phyloP scores from a whole-genome alignment of 2,329 filamentous ascomycete genomes.

The Raffaelea ambrosiae region DNA sequence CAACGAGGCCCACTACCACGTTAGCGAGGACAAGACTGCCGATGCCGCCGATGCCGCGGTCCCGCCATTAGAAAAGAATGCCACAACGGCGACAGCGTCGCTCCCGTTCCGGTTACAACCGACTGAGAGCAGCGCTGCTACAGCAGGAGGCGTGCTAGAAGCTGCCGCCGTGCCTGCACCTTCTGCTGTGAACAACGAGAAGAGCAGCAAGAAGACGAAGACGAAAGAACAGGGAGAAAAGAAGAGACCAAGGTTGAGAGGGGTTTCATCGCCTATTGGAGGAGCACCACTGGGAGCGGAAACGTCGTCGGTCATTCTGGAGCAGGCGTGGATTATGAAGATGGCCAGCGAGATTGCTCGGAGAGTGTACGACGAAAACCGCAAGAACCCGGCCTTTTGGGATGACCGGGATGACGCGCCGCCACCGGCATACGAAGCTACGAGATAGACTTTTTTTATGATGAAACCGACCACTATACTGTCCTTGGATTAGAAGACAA shows the following conservation, averaged over 20 bases:
- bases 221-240: background rate
- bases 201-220: background rate
- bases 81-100: background rate
- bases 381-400: conserved; percentile 42
- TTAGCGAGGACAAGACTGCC: background rate
- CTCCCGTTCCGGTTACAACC: background rate
- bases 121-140: background rate
- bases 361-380: conserved; percentile 81
- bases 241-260: background rate
- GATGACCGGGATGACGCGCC: conserved; percentile 48
- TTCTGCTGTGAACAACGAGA: background rate
- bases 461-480: no score
- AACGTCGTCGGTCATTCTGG: conserved; percentile 51
- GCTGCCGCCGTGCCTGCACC: background rate
- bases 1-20: conserved; percentile 2
- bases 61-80: background rate
- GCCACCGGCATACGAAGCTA: conserved; percentile 51
- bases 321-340: conserved; percentile 83
- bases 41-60: background rate
- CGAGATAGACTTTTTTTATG: conserved; percentile 6
- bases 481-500: no score
- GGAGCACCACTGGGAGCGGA: conserved; percentile 21
- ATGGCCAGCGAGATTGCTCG: conserved; percentile 88
- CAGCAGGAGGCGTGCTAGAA: background rate
- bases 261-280: no score